Base-by-base conservation (phyloP, 345 rosid genomes). In the Hibiscus trionum region DNA sequence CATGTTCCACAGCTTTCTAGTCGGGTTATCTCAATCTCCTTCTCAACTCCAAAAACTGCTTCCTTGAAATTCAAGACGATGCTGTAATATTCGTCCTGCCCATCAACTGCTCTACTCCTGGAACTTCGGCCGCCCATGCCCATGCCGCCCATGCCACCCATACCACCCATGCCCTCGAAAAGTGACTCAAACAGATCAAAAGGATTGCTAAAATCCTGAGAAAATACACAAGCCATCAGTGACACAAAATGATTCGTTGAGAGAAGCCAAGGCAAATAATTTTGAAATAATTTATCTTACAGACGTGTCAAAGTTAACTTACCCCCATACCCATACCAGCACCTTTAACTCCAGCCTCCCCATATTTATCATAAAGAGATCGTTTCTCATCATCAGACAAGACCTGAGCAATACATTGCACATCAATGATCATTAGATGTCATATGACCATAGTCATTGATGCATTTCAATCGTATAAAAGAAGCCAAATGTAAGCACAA, bases 251-350 rank as follows among this genome's bases (percentile, higher is more conserved):
- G 7, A 52, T 35, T 14, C 16, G 56, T 50, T 16, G 59, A 67
- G 71, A 50, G 55, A 50, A 67, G 10, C 24, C 21, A 60, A 29
- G 58, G 26, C 4, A 37, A 35, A 57, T 5, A 8, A 15, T 17
- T 12, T 39, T 11, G 16, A 44, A 73, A 55, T 12, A 4, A 64
- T 21, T 50, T 8, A 73, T 64, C 65, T 6, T 57, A 49, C 15
- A 37, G 59, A 26, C 58, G 5, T 16, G 12, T 16, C 52, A 27
- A 57, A 71, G 49, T 42, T 42, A 62, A 84, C 93, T 85, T 86
- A 94, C 97, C 93, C 98, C 98, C 88, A 77, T 88, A 79, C 94
- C 99, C 96, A 93, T 84, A 69, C 93, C 96, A 71, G 92, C 91
- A 73, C 98, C 98, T 84, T 93, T 96, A 67, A 96, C 75, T 79